phyloP scores from a whole-genome alignment of 2,329 filamentous ascomycete species.

The Talaromyces islandicus region DNA sequence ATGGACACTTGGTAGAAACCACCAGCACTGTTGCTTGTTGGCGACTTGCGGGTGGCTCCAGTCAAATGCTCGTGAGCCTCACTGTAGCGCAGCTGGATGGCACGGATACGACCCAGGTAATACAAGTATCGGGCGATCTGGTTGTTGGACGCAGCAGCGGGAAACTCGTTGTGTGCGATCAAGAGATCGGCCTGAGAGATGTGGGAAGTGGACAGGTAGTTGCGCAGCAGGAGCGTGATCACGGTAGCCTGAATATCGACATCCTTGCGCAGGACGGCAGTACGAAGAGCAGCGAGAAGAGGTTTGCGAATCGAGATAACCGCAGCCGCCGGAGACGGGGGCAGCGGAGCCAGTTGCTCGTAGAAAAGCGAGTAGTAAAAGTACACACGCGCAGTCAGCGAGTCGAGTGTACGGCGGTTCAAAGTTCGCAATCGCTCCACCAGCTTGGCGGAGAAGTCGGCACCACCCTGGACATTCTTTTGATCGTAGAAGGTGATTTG shows the following conservation, averaged over 20 bases:
- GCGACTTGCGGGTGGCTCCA: constrained; percentile 90
- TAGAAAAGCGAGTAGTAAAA: constrained; percentile 97
- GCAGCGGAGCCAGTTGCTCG: constrained; percentile 80
- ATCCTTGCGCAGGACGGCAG: constrained; percentile 94
- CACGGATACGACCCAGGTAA: constrained; percentile 92
- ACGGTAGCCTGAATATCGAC: constrained; percentile 95
- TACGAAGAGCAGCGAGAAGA: constrained; percentile 81
- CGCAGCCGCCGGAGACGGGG: constrained; percentile 81
- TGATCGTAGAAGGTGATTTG: constrained; percentile 86
- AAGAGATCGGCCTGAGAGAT: constrained; percentile 95
- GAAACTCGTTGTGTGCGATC: constrained; percentile 93
- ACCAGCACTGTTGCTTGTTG: constrained; percentile 78
- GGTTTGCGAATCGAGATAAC: constrained; percentile 80
- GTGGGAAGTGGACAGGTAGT: constrained; percentile 92
- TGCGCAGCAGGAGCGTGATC: constrained; percentile 88
- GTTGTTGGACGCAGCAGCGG: constrained; percentile 90
- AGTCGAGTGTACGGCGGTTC: constrained; percentile 91
- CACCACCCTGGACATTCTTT: constrained; percentile 72
- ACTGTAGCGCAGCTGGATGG: constrained; percentile 93
- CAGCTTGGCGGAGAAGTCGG: constrained; percentile 76
- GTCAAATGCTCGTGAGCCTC: constrained; percentile 93
- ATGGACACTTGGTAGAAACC: constrained; percentile 95
- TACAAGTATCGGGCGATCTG: constrained; percentile 96
- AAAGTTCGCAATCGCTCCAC: constrained; percentile 79
- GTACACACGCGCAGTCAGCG: constrained; percentile 89